These are phyloP conservation scores for Ceratocystis cacaofunesta DNA, from an alignment of 2,329 filamentous ascomycete species.

Conservation along the genomic window DNA sequence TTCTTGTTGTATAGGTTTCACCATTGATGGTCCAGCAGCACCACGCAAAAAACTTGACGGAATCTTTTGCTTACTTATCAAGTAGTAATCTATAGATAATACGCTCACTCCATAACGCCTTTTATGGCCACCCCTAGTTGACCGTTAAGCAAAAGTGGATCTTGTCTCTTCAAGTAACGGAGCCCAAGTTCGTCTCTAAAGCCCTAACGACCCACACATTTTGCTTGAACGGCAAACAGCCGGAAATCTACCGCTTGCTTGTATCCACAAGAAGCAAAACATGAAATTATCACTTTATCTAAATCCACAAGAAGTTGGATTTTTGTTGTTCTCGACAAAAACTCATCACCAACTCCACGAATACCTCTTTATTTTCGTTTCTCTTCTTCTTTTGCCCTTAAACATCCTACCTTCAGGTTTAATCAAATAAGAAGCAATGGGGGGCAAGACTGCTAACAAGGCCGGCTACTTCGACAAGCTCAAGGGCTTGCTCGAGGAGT, in stretches of 20 bases:
- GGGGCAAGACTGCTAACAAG: conserved; percentile 93
- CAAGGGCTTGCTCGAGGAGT: conserved; percentile 89
- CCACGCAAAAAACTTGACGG: background rate
- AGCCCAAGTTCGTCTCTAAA: conserved; percentile 21
- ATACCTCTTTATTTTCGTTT: conserved; percentile 10
- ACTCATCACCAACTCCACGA: conserved; percentile 23
- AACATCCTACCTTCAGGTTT: conserved; percentile 84
- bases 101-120: background rate
- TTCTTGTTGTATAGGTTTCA: background rate
- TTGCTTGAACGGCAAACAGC: conserved; percentile 1
- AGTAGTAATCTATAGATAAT: background rate
- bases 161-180: conserved; percentile 14
- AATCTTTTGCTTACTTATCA: background rate
- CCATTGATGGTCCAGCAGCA: background rate
- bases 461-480: conserved; percentile 99
- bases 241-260: conserved; percentile 1
- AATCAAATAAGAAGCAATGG: conserved; percentile 79
- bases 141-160: background rate
- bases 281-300: background rate
- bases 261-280: conserved; percentile 12
- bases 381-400: conserved; percentile 51
- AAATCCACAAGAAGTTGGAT: background rate
- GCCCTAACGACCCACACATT: conserved; percentile 25
- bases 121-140: background rate
- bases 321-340: conserved; percentile 17